These are phyloP conservation scores for Globisporangium solare DNA, from an alignment of 352 stramenopile genomes.

Conservation along the genomic window DNA sequence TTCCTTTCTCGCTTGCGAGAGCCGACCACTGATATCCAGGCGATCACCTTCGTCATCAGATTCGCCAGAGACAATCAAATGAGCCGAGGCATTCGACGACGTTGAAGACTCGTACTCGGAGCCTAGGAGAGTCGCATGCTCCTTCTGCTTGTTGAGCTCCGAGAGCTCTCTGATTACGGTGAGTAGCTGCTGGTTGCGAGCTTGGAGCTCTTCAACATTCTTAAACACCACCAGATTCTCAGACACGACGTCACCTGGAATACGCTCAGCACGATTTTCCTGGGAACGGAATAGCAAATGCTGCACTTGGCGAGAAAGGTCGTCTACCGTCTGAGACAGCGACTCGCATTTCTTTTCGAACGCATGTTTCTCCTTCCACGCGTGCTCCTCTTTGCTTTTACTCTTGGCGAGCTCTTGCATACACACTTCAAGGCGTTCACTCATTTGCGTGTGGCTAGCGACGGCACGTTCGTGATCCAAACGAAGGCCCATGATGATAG, in stretches of 20 bases:
- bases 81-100: slow-evolving; percentile 12
- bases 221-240: slow-evolving; percentile 86
- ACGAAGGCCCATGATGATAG: slow-evolving; percentile 85
- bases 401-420: slow-evolving; percentile 71
- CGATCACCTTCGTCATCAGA: slow-evolving; percentile 54
- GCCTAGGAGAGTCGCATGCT: slow-evolving; percentile 11
- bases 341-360: slow-evolving; percentile 72
- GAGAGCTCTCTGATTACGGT: slow-evolving; percentile 72
- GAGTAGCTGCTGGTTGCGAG: slow-evolving; percentile 90
- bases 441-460: slow-evolving; percentile 75
- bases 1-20: slow-evolving; percentile 68
- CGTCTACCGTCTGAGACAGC: slow-evolving; percentile 77
- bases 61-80: slow-evolving; percentile 57
- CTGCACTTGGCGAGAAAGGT: slow-evolving; percentile 92
- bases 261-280: slow-evolving; percentile 27
- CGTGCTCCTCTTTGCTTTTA: slow-evolving; percentile 62
- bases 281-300: slow-evolving; percentile 77
- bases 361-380: slow-evolving; percentile 53
- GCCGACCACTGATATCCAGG: slow-evolving; percentile 36
- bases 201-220: slow-evolving; percentile 86
- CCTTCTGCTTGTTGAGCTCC: slow-evolving; percentile 33
- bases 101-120: slow-evolving; percentile 7
- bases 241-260: slow-evolving; percentile 29
- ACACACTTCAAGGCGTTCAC: slow-evolving; percentile 53
- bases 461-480: slow-evolving; percentile 89